Evolutionary conservation across 164 flowering plant species (phyloP).

Genomic region (Tetracentron sinense): DNA sequence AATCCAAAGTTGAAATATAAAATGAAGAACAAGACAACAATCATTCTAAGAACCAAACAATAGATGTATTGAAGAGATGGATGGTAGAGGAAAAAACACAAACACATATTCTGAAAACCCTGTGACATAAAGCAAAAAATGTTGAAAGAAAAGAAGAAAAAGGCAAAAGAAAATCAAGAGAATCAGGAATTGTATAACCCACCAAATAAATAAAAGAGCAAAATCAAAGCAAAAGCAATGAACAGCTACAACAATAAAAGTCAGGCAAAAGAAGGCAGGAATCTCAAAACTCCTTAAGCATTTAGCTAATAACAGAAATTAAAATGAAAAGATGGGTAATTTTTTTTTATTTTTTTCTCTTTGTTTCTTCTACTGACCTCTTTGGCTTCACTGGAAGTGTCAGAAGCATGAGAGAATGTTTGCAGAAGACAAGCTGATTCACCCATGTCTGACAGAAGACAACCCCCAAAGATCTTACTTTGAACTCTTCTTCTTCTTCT

Average conservation of each 20-base stretch:
- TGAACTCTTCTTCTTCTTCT: neutral
- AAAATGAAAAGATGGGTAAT: neutral
- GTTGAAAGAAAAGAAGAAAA: too few relatives aligned
- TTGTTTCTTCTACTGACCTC: conserved; percentile 26
- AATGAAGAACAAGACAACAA: neutral
- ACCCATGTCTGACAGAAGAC: conserved; percentile 33
- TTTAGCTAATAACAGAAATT: neutral
- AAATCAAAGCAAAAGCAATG: neutral
- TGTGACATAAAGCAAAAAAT: too few relatives aligned
- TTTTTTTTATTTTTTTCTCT: neutral
- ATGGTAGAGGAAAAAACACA: neutral
- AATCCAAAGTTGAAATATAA: neutral
- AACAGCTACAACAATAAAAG: neutral
- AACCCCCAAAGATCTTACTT: neutral
- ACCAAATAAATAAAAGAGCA: neutral
- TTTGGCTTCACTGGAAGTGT: conserved; percentile 26
- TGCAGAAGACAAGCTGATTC: conserved; percentile 58
- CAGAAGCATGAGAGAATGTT: conserved; percentile 48
- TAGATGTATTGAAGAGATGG: neutral
- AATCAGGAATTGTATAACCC: too few relatives aligned
- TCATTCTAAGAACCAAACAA: conserved; percentile 3
- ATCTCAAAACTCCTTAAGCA: conserved; percentile 5
- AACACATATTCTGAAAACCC: too few relatives aligned
- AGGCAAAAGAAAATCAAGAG: too few relatives aligned
- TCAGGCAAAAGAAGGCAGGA: neutral